phyloP scores from a whole-genome alignment of 805 yeast genomes.

The Hagleromyces aurorensis region DNA sequence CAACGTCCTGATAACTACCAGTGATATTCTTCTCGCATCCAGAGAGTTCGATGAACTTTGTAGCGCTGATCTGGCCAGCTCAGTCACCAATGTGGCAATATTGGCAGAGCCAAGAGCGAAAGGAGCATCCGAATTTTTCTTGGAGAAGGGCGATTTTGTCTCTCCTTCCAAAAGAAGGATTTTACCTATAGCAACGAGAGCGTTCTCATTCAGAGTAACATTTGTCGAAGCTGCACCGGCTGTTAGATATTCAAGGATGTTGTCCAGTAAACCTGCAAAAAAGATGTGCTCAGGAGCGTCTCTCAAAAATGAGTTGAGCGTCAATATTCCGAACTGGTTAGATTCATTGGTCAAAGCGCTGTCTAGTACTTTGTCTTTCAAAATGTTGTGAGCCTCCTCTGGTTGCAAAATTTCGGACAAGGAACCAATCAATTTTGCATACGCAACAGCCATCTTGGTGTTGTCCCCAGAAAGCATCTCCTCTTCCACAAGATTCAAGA shows the following conservation, averaged over 20 bases:
- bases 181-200: slow-evolving; percentile 77
- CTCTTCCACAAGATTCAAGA: slow-evolving; percentile 66
- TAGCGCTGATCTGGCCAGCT: slow-evolving; percentile 42
- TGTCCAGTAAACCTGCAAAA: slow-evolving; percentile 41
- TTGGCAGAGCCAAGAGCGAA: slow-evolving; percentile 39
- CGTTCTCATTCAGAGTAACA: slow-evolving; percentile 62
- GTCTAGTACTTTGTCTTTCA: slow-evolving; percentile 51
- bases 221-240: slow-evolving; percentile 35
- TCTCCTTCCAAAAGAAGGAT: slow-evolving; percentile 48
- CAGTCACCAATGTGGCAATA: slow-evolving; percentile 37
- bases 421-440: slow-evolving; percentile 73
- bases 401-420: slow-evolving; percentile 56
- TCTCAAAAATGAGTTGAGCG: slow-evolving; percentile 71
- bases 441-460: slow-evolving; percentile 62
- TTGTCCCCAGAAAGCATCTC: slow-evolving; percentile 48
- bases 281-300: slow-evolving; percentile 65
- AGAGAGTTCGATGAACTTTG: slow-evolving; percentile 52
- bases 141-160: slow-evolving; percentile 30
- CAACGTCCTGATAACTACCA: slow-evolving; percentile 69
- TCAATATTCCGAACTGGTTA: slow-evolving; percentile 56
- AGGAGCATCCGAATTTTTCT: slow-evolving; percentile 21
- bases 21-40: slow-evolving; percentile 72
- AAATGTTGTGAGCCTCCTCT: slow-evolving; percentile 56
- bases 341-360: slow-evolving; percentile 36
- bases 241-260: slow-evolving; percentile 43